Base-by-base conservation (phyloP, 257 asterid genomes). In the Anisodus acutangulus region DNA sequence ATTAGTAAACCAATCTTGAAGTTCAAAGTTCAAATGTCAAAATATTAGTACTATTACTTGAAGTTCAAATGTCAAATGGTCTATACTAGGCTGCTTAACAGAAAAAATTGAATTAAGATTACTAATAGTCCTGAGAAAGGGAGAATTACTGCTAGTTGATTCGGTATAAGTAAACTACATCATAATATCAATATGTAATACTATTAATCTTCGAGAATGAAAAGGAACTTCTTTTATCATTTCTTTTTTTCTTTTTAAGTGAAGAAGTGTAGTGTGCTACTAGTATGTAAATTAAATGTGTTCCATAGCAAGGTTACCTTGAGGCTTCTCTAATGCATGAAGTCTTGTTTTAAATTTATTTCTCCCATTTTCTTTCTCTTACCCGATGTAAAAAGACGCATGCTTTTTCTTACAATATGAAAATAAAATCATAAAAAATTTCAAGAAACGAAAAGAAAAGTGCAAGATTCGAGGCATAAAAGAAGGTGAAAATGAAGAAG, bases 401-500 rank as follows among this genome's bases (percentile, higher is more conserved):
- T 51, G 39, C 47, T 22, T 51, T 76, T 31, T 5, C 37, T 8
- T 2, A 31, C 35, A 3, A 9, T 31, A 67, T 0, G 37, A 39
- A 66, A 13, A 74, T n/a, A 47, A 45, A 26, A 72, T 47, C 35
- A 70, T 17, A 4, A 11, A 72, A 19, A 3, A 19, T 11, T 11
- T 26, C 58, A 59, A 59, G 35, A 60, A 19, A 76, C 5, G 64
- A 6, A 59, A 58, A 76, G 47, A 51, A 76, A 51, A 22, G 59
- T 53, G 63, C 62, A 74, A 74, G 13, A 74, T 74, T 74, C 19
- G 5, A 49, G 81, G 31, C 81, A 53, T 76, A 8, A 53, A n/a
- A 78, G 63, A 53, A 53, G 64, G 45, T 76, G 64, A 0, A 7
- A 76, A 13, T 76, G 62, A 22, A 76, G 60, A 76, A 78, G 82